These are phyloP conservation scores for Gastrodia elata DNA, from an alignment of 106 monocot genomes.

Conservation along the genomic window DNA sequence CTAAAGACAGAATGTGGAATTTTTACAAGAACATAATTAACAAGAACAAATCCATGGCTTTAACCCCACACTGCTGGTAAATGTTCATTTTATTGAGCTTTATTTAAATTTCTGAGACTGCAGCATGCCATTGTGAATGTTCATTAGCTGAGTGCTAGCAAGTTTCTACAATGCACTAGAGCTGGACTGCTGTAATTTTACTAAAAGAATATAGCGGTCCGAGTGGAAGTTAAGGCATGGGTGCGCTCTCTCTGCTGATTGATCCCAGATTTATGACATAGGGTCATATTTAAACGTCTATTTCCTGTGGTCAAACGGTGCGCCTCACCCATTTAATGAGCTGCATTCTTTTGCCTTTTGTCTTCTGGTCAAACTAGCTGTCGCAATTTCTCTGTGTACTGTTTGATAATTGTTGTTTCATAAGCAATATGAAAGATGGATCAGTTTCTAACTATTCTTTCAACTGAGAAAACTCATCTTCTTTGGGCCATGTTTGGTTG, in stretches of 20 bases:
- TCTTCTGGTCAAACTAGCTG: no score
- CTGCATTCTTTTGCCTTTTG: no score
- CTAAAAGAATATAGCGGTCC: no score
- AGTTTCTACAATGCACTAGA: no score
- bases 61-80: not conserved
- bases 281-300: not conserved
- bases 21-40: conserved; percentile 53
- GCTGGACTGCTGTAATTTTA: no score
- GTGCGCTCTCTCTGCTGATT: not conserved
- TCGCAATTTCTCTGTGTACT: no score
- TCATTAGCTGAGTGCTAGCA: no score
- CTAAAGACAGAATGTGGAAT: conserved; percentile 40
- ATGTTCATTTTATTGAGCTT: not conserved
- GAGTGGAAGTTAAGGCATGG: no score
- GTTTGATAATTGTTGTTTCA: no score
- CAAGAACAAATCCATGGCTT: conserved; percentile 6
- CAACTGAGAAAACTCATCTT: not conserved
- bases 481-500: not conserved
- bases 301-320: no score
- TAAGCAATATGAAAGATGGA: no score
- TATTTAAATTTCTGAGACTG: not conserved
- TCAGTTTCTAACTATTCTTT: not conserved
- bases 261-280: not conserved
- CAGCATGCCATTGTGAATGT: not conserved
- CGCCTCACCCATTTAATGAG: no score